A percentile compares a stretch with the other conserved stretches of the same genome.
These are phyloP conservation scores for Huntiella savannae DNA, from an alignment of 2,329 filamentous ascomycete species.

Conservation along the genomic window DNA sequence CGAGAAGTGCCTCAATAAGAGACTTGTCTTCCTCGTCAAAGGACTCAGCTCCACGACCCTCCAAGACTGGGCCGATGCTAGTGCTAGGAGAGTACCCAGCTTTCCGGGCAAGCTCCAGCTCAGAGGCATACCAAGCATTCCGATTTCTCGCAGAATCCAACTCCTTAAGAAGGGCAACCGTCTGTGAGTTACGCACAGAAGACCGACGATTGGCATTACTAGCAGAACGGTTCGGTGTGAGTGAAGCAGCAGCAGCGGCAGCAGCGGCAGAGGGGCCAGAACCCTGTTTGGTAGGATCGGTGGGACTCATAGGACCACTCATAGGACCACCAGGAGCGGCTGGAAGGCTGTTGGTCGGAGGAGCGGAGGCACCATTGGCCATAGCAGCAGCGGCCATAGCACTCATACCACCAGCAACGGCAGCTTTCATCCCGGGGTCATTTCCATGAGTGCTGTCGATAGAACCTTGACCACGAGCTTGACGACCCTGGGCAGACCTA, in stretches of 20 bases:
- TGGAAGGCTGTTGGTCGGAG: constrained; percentile 3
- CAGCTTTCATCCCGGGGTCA: constrained; percentile 31
- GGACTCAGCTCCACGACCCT: constrained; percentile 55
- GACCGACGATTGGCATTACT: constrained; percentile 41
- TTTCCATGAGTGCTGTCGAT: constrained; percentile 40
- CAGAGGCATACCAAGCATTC: constrained; percentile 94
- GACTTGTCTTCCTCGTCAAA: constrained; percentile 87
- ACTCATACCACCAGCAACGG: constrained; percentile 22
- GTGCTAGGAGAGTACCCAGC: constrained; percentile 64
- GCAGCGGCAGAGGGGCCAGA: background rate
- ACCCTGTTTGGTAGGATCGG: constrained; percentile 6
- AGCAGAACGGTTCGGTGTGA: constrained; percentile 31
- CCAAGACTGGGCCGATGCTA: constrained; percentile 51
- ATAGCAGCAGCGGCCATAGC: constrained; percentile 16
- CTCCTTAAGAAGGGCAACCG: constrained; percentile 65
- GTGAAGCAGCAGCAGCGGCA: constrained; percentile 35
- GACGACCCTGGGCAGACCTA: constrained; percentile 9
- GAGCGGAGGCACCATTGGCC: constrained; percentile 4
- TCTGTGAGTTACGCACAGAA: constrained; percentile 42
- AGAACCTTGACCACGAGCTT: constrained; percentile 37
- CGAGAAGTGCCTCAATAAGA: constrained; percentile 74
- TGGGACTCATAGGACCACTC: background rate
- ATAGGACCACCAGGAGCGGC: constrained; percentile 1
- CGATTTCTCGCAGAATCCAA: constrained; percentile 66
- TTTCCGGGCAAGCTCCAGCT: constrained; percentile 79